phyloP scores from a whole-genome alignment of 768 basidiomycete species.

The Mycena olivaceomarginata region DNA sequence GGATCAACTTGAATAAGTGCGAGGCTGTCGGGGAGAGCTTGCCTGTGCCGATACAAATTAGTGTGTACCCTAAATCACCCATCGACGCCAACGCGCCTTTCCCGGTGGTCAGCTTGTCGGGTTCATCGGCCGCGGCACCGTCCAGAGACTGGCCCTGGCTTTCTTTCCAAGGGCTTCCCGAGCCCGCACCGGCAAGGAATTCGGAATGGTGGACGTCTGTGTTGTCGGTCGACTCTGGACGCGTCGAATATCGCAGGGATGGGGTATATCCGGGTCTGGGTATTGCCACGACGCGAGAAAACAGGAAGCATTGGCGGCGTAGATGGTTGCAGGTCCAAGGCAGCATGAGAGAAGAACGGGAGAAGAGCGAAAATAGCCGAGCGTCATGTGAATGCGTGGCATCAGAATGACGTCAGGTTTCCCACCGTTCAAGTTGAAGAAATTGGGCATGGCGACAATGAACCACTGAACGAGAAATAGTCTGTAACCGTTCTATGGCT shows the following conservation, averaged over 20 bases:
- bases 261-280: neutral
- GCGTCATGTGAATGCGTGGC: too few species aligned
- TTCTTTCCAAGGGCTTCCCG: conserved; percentile 33
- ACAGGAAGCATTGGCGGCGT: neutral
- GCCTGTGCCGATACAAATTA: conserved; percentile 56
- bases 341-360: neutral
- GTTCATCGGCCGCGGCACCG: conserved; percentile 14
- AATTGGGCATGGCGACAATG: too few species aligned
- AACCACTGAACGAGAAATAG: too few species aligned
- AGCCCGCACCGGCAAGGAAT: conserved; percentile 25
- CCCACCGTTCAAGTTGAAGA: neutral
- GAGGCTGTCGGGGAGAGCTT: conserved; percentile 78
- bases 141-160: conserved; percentile 4
- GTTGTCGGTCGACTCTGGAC: conserved; percentile 29
- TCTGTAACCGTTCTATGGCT: too few species aligned
- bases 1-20: conserved; percentile 79
- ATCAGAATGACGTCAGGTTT: neutral
- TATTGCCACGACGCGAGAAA: neutral
- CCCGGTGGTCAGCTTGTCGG: conserved; percentile 24
- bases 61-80: neutral
- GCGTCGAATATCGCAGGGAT: conserved; percentile 26
- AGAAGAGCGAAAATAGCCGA: too few species aligned
- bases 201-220: conserved; percentile 38
- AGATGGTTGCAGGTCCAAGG: neutral
- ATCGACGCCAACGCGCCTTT: conserved; percentile 18